These are phyloP conservation scores for Kluyveromyces wickerhamii DNA, from an alignment of 805 yeast genomes.

Conservation along the genomic window DNA sequence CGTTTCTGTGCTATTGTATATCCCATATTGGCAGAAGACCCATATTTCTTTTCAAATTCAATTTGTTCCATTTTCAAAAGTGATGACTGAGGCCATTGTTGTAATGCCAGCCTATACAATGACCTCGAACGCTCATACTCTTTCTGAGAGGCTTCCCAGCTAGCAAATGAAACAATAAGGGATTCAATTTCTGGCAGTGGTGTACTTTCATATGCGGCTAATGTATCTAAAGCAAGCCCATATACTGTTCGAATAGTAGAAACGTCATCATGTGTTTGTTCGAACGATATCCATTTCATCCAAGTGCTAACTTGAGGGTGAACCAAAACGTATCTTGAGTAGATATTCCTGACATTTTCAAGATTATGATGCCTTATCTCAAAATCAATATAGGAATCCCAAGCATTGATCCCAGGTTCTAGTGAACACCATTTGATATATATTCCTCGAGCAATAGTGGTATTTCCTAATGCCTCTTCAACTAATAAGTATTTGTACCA, in stretches of 20 bases:
- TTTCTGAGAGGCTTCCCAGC: conserved; percentile 55
- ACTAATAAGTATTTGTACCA: conserved; percentile 81
- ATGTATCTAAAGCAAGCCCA: conserved; percentile 54
- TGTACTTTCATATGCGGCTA: conserved; percentile 28
- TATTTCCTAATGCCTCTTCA: conserved; percentile 69
- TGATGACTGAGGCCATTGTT: conserved; percentile 35
- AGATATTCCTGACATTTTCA: conserved; percentile 52
- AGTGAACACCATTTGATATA: conserved; percentile 77
- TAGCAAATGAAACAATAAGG: conserved; percentile 43
- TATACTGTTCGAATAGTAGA: conserved; percentile 52
- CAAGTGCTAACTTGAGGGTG: conserved; percentile 54
- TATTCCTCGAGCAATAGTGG: conserved; percentile 50
- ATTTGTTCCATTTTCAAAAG: conserved; percentile 37
- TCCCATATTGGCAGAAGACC: conserved; percentile 47
- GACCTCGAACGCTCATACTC: conserved; percentile 59
- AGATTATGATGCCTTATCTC: conserved; percentile 58
- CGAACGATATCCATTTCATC: conserved; percentile 71
- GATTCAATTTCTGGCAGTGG: conserved; percentile 31
- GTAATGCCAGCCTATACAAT: conserved; percentile 45
- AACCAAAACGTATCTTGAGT: conserved; percentile 43
- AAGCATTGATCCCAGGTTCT: conserved; percentile 61
- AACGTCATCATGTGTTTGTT: conserved; percentile 42
- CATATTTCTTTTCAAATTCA: conserved; percentile 59
- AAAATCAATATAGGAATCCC: conserved; percentile 67
- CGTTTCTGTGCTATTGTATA: conserved; percentile 46